phyloP scores from a whole-genome alignment of 345 rosid species.

The Euphorbia lathyris region DNA sequence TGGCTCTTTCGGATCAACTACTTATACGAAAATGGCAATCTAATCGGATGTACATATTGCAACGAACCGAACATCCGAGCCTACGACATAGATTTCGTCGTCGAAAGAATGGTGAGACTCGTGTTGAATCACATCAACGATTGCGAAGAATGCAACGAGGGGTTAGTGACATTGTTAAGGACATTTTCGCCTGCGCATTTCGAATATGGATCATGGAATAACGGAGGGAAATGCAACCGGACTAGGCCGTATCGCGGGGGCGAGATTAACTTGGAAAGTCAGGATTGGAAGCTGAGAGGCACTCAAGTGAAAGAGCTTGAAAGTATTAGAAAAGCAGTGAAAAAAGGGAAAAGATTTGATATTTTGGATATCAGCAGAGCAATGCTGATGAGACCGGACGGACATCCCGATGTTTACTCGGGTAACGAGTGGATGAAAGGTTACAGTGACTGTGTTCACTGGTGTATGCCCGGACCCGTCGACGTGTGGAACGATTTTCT shows the following conservation, averaged over 20 bases:
- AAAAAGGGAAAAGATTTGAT: slow-evolving; percentile 41
- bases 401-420: slow-evolving; percentile 69
- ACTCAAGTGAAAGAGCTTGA: slow-evolving; percentile 49
- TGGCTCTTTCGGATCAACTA: slow-evolving; percentile 73
- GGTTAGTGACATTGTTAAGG: slow-evolving; percentile 47
- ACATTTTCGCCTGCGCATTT: slow-evolving; percentile 89
- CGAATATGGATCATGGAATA: slow-evolving; percentile 78
- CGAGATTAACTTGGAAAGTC: slow-evolving; percentile 20
- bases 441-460: slow-evolving; percentile 69
- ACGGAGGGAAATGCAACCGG: slow-evolving; percentile 61
- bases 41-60: slow-evolving; percentile 65
- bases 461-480: slow-evolving; percentile 92
- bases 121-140: slow-evolving; percentile 40
- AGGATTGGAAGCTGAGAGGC: slow-evolving; percentile 49
- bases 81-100: slow-evolving; percentile 38
- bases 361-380: slow-evolving; percentile 63
- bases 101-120: slow-evolving; percentile 22
- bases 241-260: slow-evolving; percentile 41
- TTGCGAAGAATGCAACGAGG: slow-evolving; percentile 32
- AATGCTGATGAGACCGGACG: slow-evolving; percentile 80
- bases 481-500: slow-evolving; percentile 77
- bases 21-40: slow-evolving; percentile 37
- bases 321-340: slow-evolving; percentile 20
- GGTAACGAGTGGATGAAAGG: slow-evolving; percentile 82
- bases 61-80: slow-evolving; percentile 40